A percentile compares a stretch with the other conserved stretches of the same genome.
Conservation (phyloP, 2,329 filamentous ascomycete species). For the Aspergillaceae sp. region DNA sequence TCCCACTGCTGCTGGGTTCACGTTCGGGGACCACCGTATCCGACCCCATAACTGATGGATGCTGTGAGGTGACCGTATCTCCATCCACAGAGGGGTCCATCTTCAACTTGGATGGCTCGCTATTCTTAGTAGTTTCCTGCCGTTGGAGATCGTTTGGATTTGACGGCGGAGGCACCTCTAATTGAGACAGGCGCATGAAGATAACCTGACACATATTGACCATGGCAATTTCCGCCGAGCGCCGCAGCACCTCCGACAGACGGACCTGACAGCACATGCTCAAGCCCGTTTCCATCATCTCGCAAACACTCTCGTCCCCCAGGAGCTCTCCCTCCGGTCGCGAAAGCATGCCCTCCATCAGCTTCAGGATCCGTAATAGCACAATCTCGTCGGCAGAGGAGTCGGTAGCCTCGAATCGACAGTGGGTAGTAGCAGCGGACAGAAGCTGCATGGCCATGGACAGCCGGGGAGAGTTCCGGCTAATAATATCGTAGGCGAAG, state of each 20-base stretch:
- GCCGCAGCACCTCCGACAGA: conserved; percentile 79
- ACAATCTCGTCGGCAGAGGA: conserved; percentile 93
- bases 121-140: conserved; percentile 39
- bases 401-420: conserved; percentile 93
- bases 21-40: conserved; percentile 28
- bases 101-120: conserved; percentile 65
- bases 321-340: conserved; percentile 84
- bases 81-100: conserved; percentile 73
- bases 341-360: conserved; percentile 98
- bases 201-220: conserved; percentile 99
- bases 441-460: conserved; percentile 88
- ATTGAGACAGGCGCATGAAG: conserved; percentile 81
- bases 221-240: conserved; percentile 94
- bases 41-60: conserved; percentile 33
- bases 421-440: conserved; percentile 92
- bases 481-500: conserved; percentile 87
- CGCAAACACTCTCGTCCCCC: conserved; percentile 96
- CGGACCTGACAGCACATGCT: conserved; percentile 95
- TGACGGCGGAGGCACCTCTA: conserved; percentile 67
- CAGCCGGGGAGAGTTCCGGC: conserved; percentile 73
- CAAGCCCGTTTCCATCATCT: conserved; percentile 97
- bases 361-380: conserved; percentile 80
- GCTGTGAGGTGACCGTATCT: conserved; percentile 49
- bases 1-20: conserved; percentile 25
- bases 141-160: conserved; percentile 55